A percentile compares a stretch with the other conserved stretches of the same genome.
Conservation (phyloP, 805 yeast species). For the Pichia heedii region DNA sequence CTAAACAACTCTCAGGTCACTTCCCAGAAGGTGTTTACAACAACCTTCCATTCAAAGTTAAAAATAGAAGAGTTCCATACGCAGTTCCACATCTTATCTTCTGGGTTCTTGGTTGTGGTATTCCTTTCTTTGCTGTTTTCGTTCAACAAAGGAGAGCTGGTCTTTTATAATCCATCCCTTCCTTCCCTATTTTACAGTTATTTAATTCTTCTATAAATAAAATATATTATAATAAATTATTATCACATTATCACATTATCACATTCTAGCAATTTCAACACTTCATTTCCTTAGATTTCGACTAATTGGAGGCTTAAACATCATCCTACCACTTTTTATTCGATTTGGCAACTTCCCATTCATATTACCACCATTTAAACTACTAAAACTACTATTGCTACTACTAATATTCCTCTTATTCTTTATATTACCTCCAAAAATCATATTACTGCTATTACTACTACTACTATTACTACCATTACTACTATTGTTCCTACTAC, state of each 20-base stretch:
- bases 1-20: slow-evolving; percentile 31
- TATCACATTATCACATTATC: too few species aligned
- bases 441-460: background rate
- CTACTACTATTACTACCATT: background rate
- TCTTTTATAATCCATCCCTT: slow-evolving; percentile 5
- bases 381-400: too few species aligned
- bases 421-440: background rate
- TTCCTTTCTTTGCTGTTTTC: slow-evolving; percentile 72
- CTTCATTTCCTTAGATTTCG: background rate
- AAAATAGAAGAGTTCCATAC: slow-evolving; percentile 86
- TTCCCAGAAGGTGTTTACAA: slow-evolving; percentile 80
- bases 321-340: background rate
- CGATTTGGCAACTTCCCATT: background rate
- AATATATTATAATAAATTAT: too few species aligned
- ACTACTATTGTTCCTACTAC: background rate
- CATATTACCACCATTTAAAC: background rate
- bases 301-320: slow-evolving; percentile 1
- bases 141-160: slow-evolving; percentile 90
- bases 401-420: too few species aligned
- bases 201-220: background rate
- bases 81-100: slow-evolving; percentile 75
- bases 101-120: slow-evolving; percentile 57
- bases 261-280: background rate
- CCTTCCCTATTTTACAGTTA: background rate
- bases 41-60: slow-evolving; percentile 91